Evolutionary conservation across 352 stramenopile species (phyloP).

Genomic region (Globisporangium sylvaticum): DNA sequence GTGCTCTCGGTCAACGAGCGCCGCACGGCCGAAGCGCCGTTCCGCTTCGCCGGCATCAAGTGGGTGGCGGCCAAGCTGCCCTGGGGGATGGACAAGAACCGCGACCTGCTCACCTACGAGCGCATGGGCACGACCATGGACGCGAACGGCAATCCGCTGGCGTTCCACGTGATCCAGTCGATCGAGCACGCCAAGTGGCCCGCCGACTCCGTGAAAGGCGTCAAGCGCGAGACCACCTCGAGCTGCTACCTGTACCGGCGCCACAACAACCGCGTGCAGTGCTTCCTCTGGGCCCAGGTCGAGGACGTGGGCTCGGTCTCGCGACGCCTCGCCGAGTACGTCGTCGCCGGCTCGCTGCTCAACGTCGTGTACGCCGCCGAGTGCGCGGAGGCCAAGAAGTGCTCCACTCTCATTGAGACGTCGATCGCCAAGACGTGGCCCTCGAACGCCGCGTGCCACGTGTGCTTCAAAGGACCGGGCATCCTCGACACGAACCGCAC

Average conservation of each 20-base stretch:
- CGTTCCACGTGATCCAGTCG: constrained; percentile 52
- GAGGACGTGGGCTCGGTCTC: constrained; percentile 19
- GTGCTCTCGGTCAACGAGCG: constrained; percentile 32
- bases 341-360: constrained; percentile 19
- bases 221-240: constrained; percentile 45
- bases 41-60: constrained; percentile 47
- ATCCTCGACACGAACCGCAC: constrained; percentile 19
- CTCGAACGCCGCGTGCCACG: constrained; percentile 35
- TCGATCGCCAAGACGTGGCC: constrained; percentile 16
- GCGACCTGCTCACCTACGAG: constrained; percentile 43
- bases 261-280: constrained; percentile 30
- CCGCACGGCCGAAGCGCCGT: constrained; percentile 27
- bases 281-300: constrained; percentile 29
- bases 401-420: constrained; percentile 5
- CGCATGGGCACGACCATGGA: constrained; percentile 50
- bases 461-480: constrained; percentile 16
- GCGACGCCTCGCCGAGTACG: constrained; percentile 12
- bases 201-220: constrained; percentile 35
- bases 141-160: constrained; percentile 37
- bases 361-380: constrained; percentile 18
- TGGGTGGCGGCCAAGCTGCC: constrained; percentile 30
- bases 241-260: constrained; percentile 43
- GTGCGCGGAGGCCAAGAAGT: constrained; percentile 16
- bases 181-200: constrained; percentile 54
- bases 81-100: constrained; percentile 28